Evolutionary conservation across 352 stramenopile genomes (phyloP).

Genomic region (Phytophthora uliginosa): DNA sequence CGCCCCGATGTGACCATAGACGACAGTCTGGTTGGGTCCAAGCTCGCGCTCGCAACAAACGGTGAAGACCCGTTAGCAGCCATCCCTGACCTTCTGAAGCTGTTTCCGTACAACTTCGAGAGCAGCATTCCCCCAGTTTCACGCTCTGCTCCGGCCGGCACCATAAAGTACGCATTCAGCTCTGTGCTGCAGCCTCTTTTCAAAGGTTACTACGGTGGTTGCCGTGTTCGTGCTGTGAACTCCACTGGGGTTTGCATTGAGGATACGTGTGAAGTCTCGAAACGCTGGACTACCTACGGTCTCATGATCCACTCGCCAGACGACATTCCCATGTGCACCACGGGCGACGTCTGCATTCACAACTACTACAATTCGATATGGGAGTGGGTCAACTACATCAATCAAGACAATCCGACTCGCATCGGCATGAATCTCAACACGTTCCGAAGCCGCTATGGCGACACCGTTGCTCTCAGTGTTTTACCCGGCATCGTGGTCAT

Average conservation of each 20-base stretch:
- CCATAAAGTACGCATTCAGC: constrained; percentile 8
- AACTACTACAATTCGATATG: constrained; percentile 43
- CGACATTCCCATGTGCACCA: constrained; percentile 38
- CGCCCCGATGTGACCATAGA: constrained; percentile 24
- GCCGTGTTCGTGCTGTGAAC: constrained; percentile 35
- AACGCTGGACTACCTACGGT: constrained; percentile 33
- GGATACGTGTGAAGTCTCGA: constrained; percentile 16
- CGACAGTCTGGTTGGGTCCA: constrained; percentile 23
- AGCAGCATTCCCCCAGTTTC: constrained; percentile 19
- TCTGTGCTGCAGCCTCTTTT: constrained; percentile 34
- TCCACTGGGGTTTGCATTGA: constrained; percentile 30
- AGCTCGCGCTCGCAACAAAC: constrained; percentile 27
- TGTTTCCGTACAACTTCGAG: constrained; percentile 45
- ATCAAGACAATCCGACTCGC: constrained; percentile 9
- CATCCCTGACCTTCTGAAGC: constrained; percentile 25
- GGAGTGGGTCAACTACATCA: constrained; percentile 32
- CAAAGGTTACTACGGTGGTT: constrained; percentile 37
- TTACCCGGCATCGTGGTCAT: constrained; percentile 35
- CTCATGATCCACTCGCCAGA: constrained; percentile 38
- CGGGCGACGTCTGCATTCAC: constrained; percentile 34
- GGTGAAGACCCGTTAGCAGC: constrained; percentile 26
- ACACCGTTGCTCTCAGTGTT: constrained; percentile 24
- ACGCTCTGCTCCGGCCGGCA: constrained; percentile 6
- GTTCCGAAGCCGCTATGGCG: constrained; percentile 27
- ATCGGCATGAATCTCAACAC: constrained; percentile 35